Evolutionary conservation across 176 grass and related monocot species (phyloP).

Genomic region (Avena insularis): DNA sequence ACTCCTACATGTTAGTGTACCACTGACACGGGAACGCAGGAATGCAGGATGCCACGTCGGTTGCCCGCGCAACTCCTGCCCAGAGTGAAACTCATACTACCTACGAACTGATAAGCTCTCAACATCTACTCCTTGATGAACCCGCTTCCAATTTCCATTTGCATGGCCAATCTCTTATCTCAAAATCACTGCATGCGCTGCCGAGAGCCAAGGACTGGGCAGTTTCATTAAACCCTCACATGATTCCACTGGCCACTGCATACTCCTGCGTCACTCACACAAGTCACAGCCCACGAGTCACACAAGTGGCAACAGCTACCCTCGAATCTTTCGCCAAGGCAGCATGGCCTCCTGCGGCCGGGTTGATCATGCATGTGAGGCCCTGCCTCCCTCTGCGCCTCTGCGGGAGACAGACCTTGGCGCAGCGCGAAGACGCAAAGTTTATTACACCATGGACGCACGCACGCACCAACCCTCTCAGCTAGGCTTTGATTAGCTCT

Average conservation of each 20-base stretch:
- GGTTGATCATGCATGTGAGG: background rate
- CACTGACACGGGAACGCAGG: background rate
- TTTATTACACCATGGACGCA: background rate
- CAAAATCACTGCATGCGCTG: no score
- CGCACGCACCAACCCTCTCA: background rate
- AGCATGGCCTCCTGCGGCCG: background rate
- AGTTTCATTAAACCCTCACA: no score
- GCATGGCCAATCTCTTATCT: no score
- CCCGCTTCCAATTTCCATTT: no score
- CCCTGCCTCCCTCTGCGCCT: background rate
- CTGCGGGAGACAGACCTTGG: slow-evolving; percentile 1
- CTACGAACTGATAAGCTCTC: no score
- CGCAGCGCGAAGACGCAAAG: background rate
- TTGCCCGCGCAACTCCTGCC: background rate
- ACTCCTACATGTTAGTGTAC: no score
- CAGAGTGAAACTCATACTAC: background rate
- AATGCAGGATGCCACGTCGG: background rate
- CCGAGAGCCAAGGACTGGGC: no score
- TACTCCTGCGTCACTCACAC: no score
- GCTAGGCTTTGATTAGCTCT: background rate
- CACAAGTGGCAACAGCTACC: background rate
- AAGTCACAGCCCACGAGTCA: no score
- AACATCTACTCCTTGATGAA: no score
- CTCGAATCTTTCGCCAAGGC: background rate
- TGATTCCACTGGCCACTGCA: no score